A percentile compares a stretch with the other conserved stretches of the same genome.
Evolutionary conservation across 176 grass and related monocot genomes (phyloP).

Genomic region (Musa beccarii): DNA sequence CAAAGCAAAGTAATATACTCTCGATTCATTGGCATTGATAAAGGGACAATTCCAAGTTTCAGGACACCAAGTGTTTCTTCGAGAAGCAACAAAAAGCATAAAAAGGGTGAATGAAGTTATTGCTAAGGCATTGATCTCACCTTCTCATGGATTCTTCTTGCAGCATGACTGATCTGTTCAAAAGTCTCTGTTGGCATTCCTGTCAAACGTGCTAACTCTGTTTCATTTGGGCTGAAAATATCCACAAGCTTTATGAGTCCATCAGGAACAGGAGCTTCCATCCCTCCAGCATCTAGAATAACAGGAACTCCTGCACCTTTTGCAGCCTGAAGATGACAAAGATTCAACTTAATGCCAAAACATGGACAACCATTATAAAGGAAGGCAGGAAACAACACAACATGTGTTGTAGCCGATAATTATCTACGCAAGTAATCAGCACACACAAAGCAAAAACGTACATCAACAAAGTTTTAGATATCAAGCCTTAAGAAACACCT

Average conservation of each 20-base stretch:
- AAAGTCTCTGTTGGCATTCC: slow-evolving; percentile 69
- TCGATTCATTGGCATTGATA: too few species aligned
- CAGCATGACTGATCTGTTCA: slow-evolving; percentile 73
- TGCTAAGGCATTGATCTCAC: slow-evolving; percentile 15
- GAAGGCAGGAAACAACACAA: neutral
- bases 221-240: slow-evolving; percentile 99
- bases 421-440: too few species aligned
- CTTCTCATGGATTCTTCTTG: slow-evolving; percentile 61
- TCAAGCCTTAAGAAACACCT: too few species aligned
- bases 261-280: slow-evolving; percentile 71
- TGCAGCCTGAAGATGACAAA: slow-evolving; percentile 43
- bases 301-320: slow-evolving; percentile 74
- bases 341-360: neutral
- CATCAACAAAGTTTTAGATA: too few species aligned
- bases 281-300: slow-evolving; percentile 89
- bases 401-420: too few species aligned
- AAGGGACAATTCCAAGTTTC: too few species aligned
- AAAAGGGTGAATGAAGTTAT: neutral
- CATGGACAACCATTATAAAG: neutral
- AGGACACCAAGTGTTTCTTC: neutral
- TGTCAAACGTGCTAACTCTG: slow-evolving; percentile 72
- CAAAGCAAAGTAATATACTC: too few species aligned
- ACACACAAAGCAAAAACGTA: too few species aligned
- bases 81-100: neutral
- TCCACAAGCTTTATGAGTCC: slow-evolving; percentile 73